Evolutionary conservation across 768 basidiomycete species (phyloP).

Genomic region (Gloeophyllum trabeum): DNA sequence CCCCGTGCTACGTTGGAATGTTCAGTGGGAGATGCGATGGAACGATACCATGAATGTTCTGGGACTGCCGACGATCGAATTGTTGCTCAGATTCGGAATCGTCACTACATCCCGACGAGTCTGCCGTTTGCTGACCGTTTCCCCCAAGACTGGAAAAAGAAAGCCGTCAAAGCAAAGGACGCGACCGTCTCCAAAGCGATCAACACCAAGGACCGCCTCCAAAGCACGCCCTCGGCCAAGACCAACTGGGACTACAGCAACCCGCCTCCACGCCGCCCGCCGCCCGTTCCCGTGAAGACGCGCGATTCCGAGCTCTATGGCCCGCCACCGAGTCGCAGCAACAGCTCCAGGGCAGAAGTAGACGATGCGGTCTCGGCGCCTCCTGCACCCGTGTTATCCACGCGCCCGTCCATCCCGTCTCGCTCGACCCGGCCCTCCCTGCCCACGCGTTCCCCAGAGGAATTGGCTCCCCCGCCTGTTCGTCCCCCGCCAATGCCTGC

Average conservation of each 20-base stretch:
- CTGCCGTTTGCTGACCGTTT: too few relatives aligned
- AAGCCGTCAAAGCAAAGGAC: conserved; percentile 52
- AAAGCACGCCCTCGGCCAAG: conserved; percentile 46
- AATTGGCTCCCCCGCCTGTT: neutral
- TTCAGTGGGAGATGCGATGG: too few relatives aligned
- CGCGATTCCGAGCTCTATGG: neutral
- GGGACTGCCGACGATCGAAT: too few relatives aligned
- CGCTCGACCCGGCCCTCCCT: neutral
- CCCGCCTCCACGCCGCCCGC: conserved; percentile 35
- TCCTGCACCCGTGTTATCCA: too few relatives aligned
- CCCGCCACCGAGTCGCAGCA: too few relatives aligned
- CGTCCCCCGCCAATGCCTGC: neutral
- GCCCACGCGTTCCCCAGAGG: too few relatives aligned
- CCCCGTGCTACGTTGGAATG: too few relatives aligned
- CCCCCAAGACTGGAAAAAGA: conserved; percentile 60
- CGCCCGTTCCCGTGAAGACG: neutral
- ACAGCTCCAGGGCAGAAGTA: neutral
- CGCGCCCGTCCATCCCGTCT: neutral
- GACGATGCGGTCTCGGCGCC: neutral
- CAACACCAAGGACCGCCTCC: conserved; percentile 42
- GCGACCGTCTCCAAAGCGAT: conserved; percentile 37
- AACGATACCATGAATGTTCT: too few relatives aligned
- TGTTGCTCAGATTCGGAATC: too few relatives aligned
- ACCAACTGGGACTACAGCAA: conserved; percentile 54
- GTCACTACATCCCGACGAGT: too few relatives aligned